Evolutionary conservation across 2,329 filamentous ascomycete genomes (phyloP).

Genomic region (Golovinomyces cichoracearum): DNA sequence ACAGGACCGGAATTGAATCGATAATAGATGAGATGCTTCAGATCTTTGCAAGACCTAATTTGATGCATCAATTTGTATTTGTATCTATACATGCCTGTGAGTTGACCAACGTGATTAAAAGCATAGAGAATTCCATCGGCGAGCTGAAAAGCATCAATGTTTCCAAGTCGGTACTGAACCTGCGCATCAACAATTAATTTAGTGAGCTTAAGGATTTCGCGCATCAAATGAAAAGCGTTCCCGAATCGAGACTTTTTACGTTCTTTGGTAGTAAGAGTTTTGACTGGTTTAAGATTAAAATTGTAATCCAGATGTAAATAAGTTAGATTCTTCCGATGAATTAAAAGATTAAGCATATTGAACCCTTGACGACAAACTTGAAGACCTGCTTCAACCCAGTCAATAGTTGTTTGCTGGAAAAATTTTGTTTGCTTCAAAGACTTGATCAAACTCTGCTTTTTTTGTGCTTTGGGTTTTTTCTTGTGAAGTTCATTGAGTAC

Average conservation of each 20-base stretch:
- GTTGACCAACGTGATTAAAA: slow-evolving; percentile 94
- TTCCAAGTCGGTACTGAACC: slow-evolving; percentile 88
- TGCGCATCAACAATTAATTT: slow-evolving; percentile 97
- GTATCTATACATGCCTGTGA: slow-evolving; percentile 98
- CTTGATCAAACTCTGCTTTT: slow-evolving; percentile 72
- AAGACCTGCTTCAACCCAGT: slow-evolving; percentile 96
- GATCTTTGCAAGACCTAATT: slow-evolving; percentile 92
- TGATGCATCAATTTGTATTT: slow-evolving; percentile 99
- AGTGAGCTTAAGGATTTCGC: slow-evolving; percentile 81
- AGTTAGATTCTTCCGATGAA: slow-evolving; percentile 93
- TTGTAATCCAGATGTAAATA: slow-evolving; percentile 98
- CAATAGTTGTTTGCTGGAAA: slow-evolving; percentile 97
- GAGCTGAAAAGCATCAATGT: slow-evolving; percentile 96
- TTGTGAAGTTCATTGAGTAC: slow-evolving; percentile 94
- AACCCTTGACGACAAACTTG: slow-evolving; percentile 96
- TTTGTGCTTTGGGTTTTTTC: slow-evolving; percentile 82
- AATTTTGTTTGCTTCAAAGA: slow-evolving; percentile 93
- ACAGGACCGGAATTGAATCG: slow-evolving; percentile 93
- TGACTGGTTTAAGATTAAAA: slow-evolving; percentile 97
- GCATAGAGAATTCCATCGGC: slow-evolving; percentile 97
- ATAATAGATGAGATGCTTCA: slow-evolving; percentile 98
- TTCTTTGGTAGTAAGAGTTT: slow-evolving; percentile 94
- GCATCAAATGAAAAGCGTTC: slow-evolving; percentile 97
- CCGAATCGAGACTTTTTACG: slow-evolving; percentile 97
- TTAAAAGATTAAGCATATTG: slow-evolving; percentile 95